Evolutionary conservation across 345 rosid species (phyloP), one percentile per base, ranked within the genome.

Genomic region (Anastatica hierochuntica): DNA sequence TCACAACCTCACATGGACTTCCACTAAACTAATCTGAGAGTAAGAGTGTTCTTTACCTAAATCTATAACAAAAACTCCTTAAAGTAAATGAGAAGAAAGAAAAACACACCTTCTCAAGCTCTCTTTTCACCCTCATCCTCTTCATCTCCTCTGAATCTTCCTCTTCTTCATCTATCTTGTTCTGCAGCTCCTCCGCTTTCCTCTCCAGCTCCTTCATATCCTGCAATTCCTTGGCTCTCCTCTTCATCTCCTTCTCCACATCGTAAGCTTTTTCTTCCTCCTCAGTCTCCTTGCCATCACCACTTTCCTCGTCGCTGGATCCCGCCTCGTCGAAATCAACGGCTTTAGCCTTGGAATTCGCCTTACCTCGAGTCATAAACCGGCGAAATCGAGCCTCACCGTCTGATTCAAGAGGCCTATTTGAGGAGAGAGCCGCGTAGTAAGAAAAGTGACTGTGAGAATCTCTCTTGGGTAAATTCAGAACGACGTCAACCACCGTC

Each of bases 161-260:
- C 15, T 30, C 69, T 41, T 65, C 83, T 46, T 66, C 79, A 27
- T 31, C 36, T 9, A 69, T 81, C 56, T 52, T 74, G 55, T 40
- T 72, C 75, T 78, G 94, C 66, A 86, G 66, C 75, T 90, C 90
- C 77, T 82, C 98, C 2, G 96, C 98, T 67, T 80, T 82, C 75
- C 63, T 77, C 80, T 80, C 96, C 38, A 90, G 71, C 69, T 87
- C 96, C 58, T 63, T 75, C 95, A 76, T 82, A 66, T 82, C 96
- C 54, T 90, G 89, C 21, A 79, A 60, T 67, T 87, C 96, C 74
- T 82, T 82, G 35, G 68, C 65, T 64, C 89, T 76, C 62, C 56
- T 80, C 69, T 78, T 82, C 87, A 82, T 82, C 70, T 80, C 92
- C 76, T 71, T 75, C 81, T 82, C 89, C 75, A 81, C 80, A 70